Base-by-base conservation (phyloP, 192 early-diverging fungal species). In the Coemansia sp. region DNA sequence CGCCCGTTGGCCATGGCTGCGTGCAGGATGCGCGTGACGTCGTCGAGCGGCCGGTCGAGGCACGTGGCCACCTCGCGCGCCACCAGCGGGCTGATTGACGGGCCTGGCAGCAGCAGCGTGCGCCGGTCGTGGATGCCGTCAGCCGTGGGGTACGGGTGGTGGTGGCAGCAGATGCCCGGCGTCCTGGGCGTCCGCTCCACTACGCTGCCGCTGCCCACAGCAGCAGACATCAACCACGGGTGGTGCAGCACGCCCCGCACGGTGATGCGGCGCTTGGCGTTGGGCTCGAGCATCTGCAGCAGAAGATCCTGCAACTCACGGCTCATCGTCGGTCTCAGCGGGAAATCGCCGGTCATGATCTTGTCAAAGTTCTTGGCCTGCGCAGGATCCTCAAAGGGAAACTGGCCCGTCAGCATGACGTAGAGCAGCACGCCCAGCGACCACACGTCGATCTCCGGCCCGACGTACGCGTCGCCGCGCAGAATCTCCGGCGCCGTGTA, bases 361-460 rank as follows among this genome's bases (percentile, higher is more conserved):
- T 81, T 75, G 53, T 84, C 81, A 53, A 70, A 81, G 56, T 80
- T 79, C 34, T 71, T 60, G 21, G 62, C 55, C 53, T 74, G 68
- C 27, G 71, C 67, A 0, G 74, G 75, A 22, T 82, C 80, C 8
- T 74, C 80, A 48, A 78, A 94, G 73, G 63, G 92, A 78, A 68
- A 89, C 66, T 55, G 84, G 52, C 57, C 89, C 63, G 67, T 86
- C 76, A 91, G 86, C 75, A 96, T 85, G 38, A 93, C 89, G 64
- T 93, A 98, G 21, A 98, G 69, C 11, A 92, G 79, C 3, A 98
- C 89, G 9, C 96, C 96, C 24, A 96, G 72, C 39, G 92, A 95
- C 96, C 96, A 98, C 24, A 91, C 87, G 58, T 98, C 96, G 30
- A 98, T 86, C 58, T 98, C 96, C 5, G 96, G 93, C 3, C 96